Conservation (phyloP, 306 rosid species). For the Cicer arietinum region DNA sequence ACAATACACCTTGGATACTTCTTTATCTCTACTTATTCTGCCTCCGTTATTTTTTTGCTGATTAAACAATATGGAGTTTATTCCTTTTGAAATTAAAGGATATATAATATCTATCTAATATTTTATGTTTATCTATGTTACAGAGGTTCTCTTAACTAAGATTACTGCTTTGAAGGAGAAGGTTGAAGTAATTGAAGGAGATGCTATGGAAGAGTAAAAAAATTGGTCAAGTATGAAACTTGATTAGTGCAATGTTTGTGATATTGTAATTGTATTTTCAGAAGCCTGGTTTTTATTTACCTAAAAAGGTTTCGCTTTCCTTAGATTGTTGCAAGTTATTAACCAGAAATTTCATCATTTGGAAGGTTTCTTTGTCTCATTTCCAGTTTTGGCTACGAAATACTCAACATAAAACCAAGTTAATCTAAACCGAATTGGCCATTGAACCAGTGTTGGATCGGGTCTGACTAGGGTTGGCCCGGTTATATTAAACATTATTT, state of each 20-base stretch:
- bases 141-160: constrained; percentile 91
- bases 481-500: background rate
- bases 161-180: constrained; percentile 73
- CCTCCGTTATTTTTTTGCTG: background rate
- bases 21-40: background rate
- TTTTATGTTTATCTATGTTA: constrained; percentile 35
- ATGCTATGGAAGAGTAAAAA: constrained; percentile 86
- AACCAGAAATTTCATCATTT: constrained; percentile 16
- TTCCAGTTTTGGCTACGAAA: constrained; percentile 2
- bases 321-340: constrained; percentile 13
- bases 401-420: background rate
- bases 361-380: background rate
- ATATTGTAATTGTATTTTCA: constrained; percentile 11
- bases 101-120: constrained; percentile 35
- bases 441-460: background rate
- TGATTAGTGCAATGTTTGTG: constrained; percentile 33
- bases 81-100: constrained; percentile 6
- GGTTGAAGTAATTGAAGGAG: constrained; percentile 74
- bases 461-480: background rate
- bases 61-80: constrained; percentile 4
- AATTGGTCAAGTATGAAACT: constrained; percentile 26
- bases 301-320: constrained; percentile 3
- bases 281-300: constrained; percentile 30
- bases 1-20: too few relatives aligned
- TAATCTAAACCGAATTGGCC: background rate